Evolutionary conservation across 2,329 filamentous ascomycete genomes (phyloP).

Genomic region (Diaporthe velutina): DNA sequence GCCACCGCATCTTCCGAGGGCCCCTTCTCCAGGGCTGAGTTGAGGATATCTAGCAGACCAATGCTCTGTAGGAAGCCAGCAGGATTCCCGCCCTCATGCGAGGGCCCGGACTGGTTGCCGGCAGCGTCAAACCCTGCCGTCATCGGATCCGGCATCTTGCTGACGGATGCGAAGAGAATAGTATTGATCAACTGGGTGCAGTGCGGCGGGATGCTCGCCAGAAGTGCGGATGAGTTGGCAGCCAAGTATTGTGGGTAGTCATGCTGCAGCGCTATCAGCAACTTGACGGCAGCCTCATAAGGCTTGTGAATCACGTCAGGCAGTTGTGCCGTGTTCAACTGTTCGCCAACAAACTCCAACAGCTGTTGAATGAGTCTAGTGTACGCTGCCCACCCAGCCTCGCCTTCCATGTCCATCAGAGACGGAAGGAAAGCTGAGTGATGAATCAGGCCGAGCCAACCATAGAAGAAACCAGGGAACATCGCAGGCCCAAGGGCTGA

Average conservation of each 20-base stretch:
- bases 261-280: conserved; percentile 88
- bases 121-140: conserved; percentile 77
- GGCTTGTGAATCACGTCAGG: conserved; percentile 81
- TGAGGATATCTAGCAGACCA: conserved; percentile 71
- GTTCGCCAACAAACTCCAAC: conserved; percentile 80
- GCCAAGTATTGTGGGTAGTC: conserved; percentile 95
- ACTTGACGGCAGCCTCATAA: conserved; percentile 85
- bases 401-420: conserved; percentile 76
- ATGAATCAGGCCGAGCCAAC: conserved; percentile 85
- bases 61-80: conserved; percentile 64
- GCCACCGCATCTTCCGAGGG: conserved; percentile 80
- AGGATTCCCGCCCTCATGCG: conserved; percentile 75
- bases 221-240: conserved; percentile 86
- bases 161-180: conserved; percentile 80
- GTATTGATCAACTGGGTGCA: conserved; percentile 91
- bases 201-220: conserved; percentile 83
- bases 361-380: conserved; percentile 80
- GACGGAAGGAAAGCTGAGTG: conserved; percentile 88
- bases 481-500: conserved; percentile 80
- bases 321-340: conserved; percentile 80
- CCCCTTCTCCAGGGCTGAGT: conserved; percentile 71
- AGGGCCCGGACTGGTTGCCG: conserved; percentile 82
- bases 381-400: conserved; percentile 81
- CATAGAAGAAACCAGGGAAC: conserved; percentile 86
- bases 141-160: conserved; percentile 81